Base-by-base conservation (phyloP, 371 early-diverging fungal species). In the Saksenaea vasiformis region DNA sequence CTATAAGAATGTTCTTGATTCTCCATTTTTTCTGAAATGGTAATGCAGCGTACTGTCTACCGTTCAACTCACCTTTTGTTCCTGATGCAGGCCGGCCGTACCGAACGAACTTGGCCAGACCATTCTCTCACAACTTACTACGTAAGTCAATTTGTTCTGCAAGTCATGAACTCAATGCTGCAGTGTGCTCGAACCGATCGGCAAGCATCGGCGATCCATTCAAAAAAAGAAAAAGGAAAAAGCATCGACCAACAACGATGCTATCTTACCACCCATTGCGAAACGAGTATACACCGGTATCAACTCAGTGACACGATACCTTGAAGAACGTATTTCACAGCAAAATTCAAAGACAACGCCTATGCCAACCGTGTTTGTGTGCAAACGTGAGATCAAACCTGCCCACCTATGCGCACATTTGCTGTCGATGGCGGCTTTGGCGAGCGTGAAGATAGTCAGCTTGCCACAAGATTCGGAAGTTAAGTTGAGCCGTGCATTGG, bases 21-120 rank as follows among this genome's bases (percentile, higher is more conserved):
- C 74, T 5, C 79, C 79, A 11, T 76, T 70, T 55, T 38, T 61
- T 24, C 27, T 76, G n/a, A 73, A 74, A 57, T 79, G 79, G 79
- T 73, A 69, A 44, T 22, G 15, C 9, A 10, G n/a, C 7, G 5
- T 7, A 1, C 34, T n/a, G 2, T 26, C 57, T 24, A 14, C 43
- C 9, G 34, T 22, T 27, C 14, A 24, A 35, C 22, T 19, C 44
- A 54, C 53, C 8, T 19, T 17, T 43, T 22, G 22, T 19, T 24
- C 36, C 19, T 56, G 9, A n/a, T n/a, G 41, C 22, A 58, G 41
- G 58, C 58, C 58, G 38, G 39, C 31, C 14, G 56, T 39, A 36
- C 58, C 58, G 22, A 35, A 22, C 19, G 39, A 27, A 24, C 36
- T 39, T 38, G 58, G 39, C 15, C 27, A 58, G 38, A 58, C 26